Conservation (phyloP, 1,284 basidiomycete genomes). For the Megacollybia platyphylla region DNA sequence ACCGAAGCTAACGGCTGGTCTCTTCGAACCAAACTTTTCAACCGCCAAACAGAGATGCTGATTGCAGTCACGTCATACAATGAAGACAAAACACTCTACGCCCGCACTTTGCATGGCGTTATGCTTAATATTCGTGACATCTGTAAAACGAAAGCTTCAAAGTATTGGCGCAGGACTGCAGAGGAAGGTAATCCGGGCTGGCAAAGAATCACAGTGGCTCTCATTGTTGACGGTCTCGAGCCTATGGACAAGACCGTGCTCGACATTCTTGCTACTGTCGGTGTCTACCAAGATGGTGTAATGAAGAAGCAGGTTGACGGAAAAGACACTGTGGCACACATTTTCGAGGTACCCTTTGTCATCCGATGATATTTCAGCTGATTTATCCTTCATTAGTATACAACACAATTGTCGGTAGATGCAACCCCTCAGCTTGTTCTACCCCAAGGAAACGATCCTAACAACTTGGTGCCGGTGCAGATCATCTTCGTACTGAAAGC, state of each 20-base stretch:
- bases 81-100: constrained; percentile 89
- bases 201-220: constrained; percentile 88
- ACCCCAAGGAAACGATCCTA: constrained; percentile 78
- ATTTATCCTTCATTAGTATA: constrained; percentile 43
- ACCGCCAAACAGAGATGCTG: constrained; percentile 84
- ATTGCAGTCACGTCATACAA: constrained; percentile 89
- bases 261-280: constrained; percentile 79
- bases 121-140: constrained; percentile 99
- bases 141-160: constrained; percentile 91
- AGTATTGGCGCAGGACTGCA: constrained; percentile 78
- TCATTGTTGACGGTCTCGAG: constrained; percentile 90
- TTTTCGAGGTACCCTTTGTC: constrained; percentile 60
- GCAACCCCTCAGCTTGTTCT: constrained; percentile 81
- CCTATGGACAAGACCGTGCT: constrained; percentile 93
- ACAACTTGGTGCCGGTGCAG: constrained; percentile 91
- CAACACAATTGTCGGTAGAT: constrained; percentile 86
- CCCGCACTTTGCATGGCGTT: constrained; percentile 87
- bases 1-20: constrained; percentile 70
- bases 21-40: constrained; percentile 76
- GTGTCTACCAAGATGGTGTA: constrained; percentile 87
- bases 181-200: constrained; percentile 86
- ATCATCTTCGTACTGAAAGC: constrained; percentile 94
- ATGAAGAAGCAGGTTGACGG: constrained; percentile 94
- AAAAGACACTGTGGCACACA: constrained; percentile 86
- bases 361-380: constrained; percentile 5